Base-by-base conservation (phyloP, 129 eudicot species). In the Pittosporum tobira region DNA sequence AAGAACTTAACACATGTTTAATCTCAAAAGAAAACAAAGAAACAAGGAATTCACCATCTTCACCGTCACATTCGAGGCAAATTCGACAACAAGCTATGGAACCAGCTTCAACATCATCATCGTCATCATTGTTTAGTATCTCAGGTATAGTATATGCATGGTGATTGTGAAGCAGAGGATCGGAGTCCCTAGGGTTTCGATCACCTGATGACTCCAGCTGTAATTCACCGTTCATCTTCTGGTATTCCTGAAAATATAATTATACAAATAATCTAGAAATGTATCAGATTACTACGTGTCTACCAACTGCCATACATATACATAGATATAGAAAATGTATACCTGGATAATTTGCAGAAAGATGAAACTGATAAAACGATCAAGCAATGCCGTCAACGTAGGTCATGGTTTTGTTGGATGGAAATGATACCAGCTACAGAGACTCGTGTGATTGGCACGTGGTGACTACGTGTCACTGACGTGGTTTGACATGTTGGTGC, bases 21-120 rank as follows among this genome's bases (percentile, higher is more conserved):
- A 5, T 15, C 13, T 8, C 8, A 16, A 27, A 22, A n/a, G 36
- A 29, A 46, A 21, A 43, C 28, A 62, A 2, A 24, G 27, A 25
- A 27, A 14, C 25, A 62, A 55, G 36, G 42, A 29, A 59, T 14
- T 63, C 25, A 88, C 94, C 94, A 67, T 75, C 81, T 27, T 78
- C 82, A 8, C 82, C 84, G 50, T 81, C 96, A 50, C 79, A 74
- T 43, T 88, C 90, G 47, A 88, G 94, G 67, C 96, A 88, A 72
- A 88, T 88, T 59, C 96, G 81, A 70, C 96, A 88, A 61, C 67
- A 63, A 51, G 81, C 69, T 19, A 71, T 48, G 16, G 73, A 69
- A 50, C 81, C 91, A 22, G 75, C 63, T 75, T 88, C 96, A 59
- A 76, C 57, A 50, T 86, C 84, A 24, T 71, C 84, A 49, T 46